Percentiles rank a stretch among this genome's conserved stretches.
Evolutionary conservation across 2,329 filamentous ascomycete species (phyloP).

Genomic region (Raffaelea arxii): DNA sequence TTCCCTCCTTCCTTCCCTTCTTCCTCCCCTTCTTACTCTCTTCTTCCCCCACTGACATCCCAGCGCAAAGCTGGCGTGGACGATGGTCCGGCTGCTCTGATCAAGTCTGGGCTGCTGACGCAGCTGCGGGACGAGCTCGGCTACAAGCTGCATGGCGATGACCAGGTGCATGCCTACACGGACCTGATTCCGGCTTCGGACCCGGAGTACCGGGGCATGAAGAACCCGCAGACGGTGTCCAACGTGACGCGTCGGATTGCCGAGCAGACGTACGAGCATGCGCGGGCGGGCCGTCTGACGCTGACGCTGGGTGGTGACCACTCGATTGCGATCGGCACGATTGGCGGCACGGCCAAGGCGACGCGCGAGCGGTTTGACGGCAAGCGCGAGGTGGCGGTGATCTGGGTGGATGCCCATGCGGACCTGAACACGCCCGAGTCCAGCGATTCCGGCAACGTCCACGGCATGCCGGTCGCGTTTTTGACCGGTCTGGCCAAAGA

Average conservation of each 20-base stretch:
- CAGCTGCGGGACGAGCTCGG: slow-evolving; percentile 78
- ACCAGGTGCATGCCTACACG: slow-evolving; percentile 70
- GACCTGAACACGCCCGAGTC: slow-evolving; percentile 97
- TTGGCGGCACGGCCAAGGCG: slow-evolving; percentile 79
- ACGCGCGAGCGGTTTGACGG: slow-evolving; percentile 70
- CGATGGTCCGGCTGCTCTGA: slow-evolving; percentile 78
- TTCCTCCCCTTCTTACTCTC: no score
- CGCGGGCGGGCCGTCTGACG: slow-evolving; percentile 72
- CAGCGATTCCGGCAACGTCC: slow-evolving; percentile 83
- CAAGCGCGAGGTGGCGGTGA: slow-evolving; percentile 84
- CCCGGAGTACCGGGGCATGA: slow-evolving; percentile 83
- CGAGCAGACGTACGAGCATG: slow-evolving; percentile 80
- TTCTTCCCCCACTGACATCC: slow-evolving; percentile 6
- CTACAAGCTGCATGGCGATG: slow-evolving; percentile 80
- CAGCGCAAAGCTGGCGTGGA: slow-evolving; percentile 89
- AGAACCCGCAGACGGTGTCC: slow-evolving; percentile 79
- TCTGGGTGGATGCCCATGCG: slow-evolving; percentile 97
- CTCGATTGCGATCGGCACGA: slow-evolving; percentile 88
- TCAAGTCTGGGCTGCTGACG: slow-evolving; percentile 75
- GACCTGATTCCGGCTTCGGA: slow-evolving; percentile 63
- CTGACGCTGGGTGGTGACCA: slow-evolving; percentile 94
- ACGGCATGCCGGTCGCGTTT: slow-evolving; percentile 96
- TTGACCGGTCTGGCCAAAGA: slow-evolving; percentile 75
- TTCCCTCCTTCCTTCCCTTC: no score
- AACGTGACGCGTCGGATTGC: slow-evolving; percentile 74